Evolutionary conservation across 139 green algal genomes (phyloP).

Genomic region (Diplosphaera chodatii): DNA sequence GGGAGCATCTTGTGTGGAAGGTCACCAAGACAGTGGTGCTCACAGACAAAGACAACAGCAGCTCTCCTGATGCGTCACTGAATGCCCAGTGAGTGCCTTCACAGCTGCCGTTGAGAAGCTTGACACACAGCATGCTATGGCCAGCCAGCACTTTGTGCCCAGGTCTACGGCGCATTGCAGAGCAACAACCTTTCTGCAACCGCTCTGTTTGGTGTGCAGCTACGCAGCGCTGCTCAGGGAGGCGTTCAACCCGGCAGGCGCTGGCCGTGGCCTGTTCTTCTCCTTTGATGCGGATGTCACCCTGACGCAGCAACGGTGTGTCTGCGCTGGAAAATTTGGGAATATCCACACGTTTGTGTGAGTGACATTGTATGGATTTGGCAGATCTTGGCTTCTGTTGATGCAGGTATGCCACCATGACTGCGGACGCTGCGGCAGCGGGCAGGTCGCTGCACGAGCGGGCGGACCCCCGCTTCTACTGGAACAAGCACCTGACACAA

Average conservation of each 20-base stretch:
- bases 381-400: no score
- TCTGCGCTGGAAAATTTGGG: no score
- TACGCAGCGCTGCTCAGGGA: constrained; percentile 37
- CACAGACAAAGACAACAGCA: constrained; percentile 12
- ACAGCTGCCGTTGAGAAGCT: no score
- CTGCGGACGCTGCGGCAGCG: neutral
- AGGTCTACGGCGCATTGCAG: no score
- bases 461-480: constrained; percentile 64
- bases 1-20: constrained; percentile 42
- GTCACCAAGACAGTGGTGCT: constrained; percentile 48
- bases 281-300: constrained; percentile 66
- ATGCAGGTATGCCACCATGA: constrained; percentile 16
- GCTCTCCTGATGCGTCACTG: neutral
- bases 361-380: no score
- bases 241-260: constrained; percentile 47
- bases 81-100: neutral
- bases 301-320: constrained; percentile 54
- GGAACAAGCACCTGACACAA: constrained; percentile 55
- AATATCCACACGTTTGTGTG: neutral
- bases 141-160: no score
- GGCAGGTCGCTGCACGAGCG: constrained; percentile 17
- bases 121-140: no score
- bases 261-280: constrained; percentile 69
- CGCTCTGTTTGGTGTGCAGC: constrained; percentile 19
- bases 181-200: no score